Evolutionary conservation across 345 rosid genomes (phyloP).

Genomic region (Viola odorata): DNA sequence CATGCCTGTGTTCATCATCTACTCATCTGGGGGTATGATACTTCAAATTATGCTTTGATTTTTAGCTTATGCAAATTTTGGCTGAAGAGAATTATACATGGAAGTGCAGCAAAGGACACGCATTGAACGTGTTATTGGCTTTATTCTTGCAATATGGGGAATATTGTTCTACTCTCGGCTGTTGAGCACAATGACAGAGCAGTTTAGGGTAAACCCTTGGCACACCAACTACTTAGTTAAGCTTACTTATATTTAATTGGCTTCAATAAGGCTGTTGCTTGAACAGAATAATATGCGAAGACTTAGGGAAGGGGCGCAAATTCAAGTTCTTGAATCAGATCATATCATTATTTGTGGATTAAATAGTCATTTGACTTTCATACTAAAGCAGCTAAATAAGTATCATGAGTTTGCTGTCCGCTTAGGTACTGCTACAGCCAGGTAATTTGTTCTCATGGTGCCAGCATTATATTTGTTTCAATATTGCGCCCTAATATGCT

Average conservation of each 20-base stretch:
- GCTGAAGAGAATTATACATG: conserved; percentile 30
- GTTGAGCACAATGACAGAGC: conserved; percentile 96
- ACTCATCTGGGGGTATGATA: conserved; percentile 71
- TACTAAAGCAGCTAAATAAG: conserved; percentile 83
- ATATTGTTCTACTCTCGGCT: conserved; percentile 88
- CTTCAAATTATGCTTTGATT: neutral
- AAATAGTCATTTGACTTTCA: conserved; percentile 69
- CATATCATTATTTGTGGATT: conserved; percentile 90
- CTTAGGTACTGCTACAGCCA: conserved; percentile 86
- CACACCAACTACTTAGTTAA: conserved; percentile 9
- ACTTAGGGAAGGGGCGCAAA: conserved; percentile 93
- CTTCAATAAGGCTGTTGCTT: conserved; percentile 20
- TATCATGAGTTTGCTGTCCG: conserved; percentile 89
- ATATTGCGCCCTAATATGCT: conserved; percentile 8
- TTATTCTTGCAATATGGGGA: conserved; percentile 90
- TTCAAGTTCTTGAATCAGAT: conserved; percentile 87
- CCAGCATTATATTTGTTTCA: conserved; percentile 1
- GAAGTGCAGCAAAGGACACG: conserved; percentile 87
- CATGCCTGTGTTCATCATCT: conserved; percentile 86
- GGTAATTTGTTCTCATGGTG: conserved; percentile 40
- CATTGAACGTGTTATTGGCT: conserved; percentile 73
- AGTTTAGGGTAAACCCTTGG: conserved; percentile 63
- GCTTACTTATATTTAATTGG: conserved; percentile 11
- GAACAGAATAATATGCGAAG: conserved; percentile 82
- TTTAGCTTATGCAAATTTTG: conserved; percentile 6